A percentile compares a stretch with the other conserved stretches of the same genome.
Evolutionary conservation across 352 stramenopile genomes (phyloP).

Genomic region (Globisporangium nagaii): DNA sequence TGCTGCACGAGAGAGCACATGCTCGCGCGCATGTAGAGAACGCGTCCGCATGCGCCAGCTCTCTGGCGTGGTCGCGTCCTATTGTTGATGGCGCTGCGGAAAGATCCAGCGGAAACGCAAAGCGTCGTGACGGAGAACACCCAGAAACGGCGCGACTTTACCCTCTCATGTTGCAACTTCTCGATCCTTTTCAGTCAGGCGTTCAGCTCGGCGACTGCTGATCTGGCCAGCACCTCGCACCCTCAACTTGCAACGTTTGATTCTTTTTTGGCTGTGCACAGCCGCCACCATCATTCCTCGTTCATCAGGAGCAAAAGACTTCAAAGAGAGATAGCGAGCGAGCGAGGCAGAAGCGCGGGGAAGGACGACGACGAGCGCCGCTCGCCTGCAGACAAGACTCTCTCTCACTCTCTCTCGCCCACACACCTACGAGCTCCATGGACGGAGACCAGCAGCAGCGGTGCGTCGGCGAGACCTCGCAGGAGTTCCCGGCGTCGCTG

Average conservation of each 20-base stretch:
- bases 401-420: background rate
- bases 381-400: background rate
- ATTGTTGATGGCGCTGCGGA: background rate
- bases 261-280: slow-evolving; percentile 1
- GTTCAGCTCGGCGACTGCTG: no score
- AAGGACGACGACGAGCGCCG: background rate
- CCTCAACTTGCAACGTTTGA: background rate
- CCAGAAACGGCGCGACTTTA: background rate
- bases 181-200: background rate
- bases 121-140: no score
- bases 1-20: no score
- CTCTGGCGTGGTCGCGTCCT: background rate
- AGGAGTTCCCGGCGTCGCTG: slow-evolving; percentile 37
- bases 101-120: slow-evolving; percentile 2
- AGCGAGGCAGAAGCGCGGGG: background rate
- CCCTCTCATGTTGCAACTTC: slow-evolving; percentile 12
- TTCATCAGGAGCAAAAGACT: slow-evolving; percentile 1
- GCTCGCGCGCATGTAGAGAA: background rate
- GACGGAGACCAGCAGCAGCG: background rate
- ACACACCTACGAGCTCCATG: background rate
- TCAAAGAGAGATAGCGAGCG: slow-evolving; percentile 4
- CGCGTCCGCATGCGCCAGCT: background rate
- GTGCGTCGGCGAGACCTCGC: background rate
- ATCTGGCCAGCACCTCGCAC: background rate
- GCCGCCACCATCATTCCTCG: background rate